Evolutionary conservation across 169 alveolate species (phyloP), one percentile per base, ranked within the genome.

Genomic region (Plasmodium knowlesi): DNA sequence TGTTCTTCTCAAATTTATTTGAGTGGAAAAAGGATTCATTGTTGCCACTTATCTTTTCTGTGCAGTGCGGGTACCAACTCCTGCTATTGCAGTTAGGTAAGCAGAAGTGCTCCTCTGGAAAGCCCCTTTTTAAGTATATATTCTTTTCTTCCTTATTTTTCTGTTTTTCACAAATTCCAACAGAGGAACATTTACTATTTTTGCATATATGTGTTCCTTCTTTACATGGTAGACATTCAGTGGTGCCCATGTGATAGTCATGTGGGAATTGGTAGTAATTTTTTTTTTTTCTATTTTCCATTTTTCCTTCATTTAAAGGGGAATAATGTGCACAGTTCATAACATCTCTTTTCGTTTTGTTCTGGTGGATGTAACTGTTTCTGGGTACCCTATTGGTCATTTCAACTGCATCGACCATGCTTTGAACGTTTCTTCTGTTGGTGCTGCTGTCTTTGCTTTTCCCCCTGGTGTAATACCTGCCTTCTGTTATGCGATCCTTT

Each of bases 11-110:
- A 82, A 30, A 53, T 0, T 28, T 57, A 82, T 54, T 82, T 57
- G 89, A 19, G 34, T 82, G 67, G 25, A 28, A 30, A 72, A 5
- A 82, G 41, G 61, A 32, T 82, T 82, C 89, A 50, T 82, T 82
- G 8, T 30, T 54, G 8, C 22, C 22, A 30, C 39, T 82, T 54
- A 25, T 19, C 41, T 41, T 82, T 37, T 53, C 78, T 12, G 19
- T n/a, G 71, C 5, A 39, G 41, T 82, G 39, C 5, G 39, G 54
- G 41, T 14, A 82, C 67, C 22, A 14, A 43, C 67, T 81, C 1
- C n/a, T 39, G 88, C 39, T 25, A 10, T 16, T 43, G 53, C 39
- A 30, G 41, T 43, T 25, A 10, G 84, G 34, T 41, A 22, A 78
- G 30, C 70, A 54, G 37, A 53, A 37, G 22, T 37, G 39, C 16